phyloP scores from a whole-genome alignment of 768 basidiomycete species.

The Postia placenta region DNA sequence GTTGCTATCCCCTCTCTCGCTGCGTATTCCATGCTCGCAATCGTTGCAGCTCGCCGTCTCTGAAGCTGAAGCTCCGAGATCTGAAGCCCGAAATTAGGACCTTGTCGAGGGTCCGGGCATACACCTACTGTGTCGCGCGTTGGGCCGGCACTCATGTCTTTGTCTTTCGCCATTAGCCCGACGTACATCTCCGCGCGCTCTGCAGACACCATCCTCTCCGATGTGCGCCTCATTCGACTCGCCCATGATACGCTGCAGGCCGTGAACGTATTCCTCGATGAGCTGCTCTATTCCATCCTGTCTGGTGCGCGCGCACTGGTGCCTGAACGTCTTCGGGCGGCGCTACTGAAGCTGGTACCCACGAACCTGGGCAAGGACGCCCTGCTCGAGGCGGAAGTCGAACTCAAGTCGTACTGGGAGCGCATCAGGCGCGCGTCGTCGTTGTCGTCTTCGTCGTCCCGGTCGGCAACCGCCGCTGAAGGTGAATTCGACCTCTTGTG shows the following conservation, averaged over 20 bases:
- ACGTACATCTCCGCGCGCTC: constrained; percentile 78
- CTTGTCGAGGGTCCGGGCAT: no score
- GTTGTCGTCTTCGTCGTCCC: constrained; percentile 26
- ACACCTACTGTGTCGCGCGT: no score
- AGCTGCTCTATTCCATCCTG: constrained; percentile 73
- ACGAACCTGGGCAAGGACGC: constrained; percentile 88
- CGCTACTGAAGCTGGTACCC: constrained; percentile 66
- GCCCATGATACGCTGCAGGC: constrained; percentile 68
- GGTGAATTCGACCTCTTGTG: constrained; percentile 61
- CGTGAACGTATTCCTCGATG: constrained; percentile 81
- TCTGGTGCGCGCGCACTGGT: constrained; percentile 58
- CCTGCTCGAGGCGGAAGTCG: constrained; percentile 87
- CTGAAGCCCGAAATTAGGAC: no score
- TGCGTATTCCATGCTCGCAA: no score
- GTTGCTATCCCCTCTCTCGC: no score
- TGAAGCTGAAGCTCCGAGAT: no score
- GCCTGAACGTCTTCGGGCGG: constrained; percentile 68
- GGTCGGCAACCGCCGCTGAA: constrained; percentile 44
- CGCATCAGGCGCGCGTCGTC: constrained; percentile 37
- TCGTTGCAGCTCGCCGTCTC: no score
- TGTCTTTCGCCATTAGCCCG: no score
- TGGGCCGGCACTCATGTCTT: no score
- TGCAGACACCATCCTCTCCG: constrained; percentile 88
- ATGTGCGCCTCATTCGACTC: constrained; percentile 87
- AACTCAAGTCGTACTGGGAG: constrained; percentile 86